phyloP scores from a whole-genome alignment of 2,329 filamentous ascomycete genomes.

The Neopestalotiopsis clavispora region DNA sequence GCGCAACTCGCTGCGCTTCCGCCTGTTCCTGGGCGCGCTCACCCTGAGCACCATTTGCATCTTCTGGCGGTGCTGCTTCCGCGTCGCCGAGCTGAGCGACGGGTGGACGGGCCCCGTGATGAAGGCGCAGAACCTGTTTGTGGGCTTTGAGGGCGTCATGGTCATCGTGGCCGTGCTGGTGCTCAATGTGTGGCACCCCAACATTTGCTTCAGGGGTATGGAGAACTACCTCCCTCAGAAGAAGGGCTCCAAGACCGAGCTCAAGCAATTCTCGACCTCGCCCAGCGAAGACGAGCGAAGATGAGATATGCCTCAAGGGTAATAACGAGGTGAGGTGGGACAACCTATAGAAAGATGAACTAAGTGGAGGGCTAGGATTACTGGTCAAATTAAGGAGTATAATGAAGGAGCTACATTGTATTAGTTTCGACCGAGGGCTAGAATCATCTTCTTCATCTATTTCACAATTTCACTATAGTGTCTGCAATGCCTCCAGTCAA shows the following conservation, averaged over 20 bases:
- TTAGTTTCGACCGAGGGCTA: too few species aligned
- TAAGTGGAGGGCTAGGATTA: not conserved
- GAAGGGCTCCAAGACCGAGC: not conserved
- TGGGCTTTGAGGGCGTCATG: constrained; percentile 62
- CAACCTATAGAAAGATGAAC: not conserved
- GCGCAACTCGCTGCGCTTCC: constrained; percentile 50
- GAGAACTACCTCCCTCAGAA: not conserved
- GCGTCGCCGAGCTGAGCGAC: constrained; percentile 67
- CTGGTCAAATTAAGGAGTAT: too few species aligned
- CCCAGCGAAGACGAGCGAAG: not conserved
- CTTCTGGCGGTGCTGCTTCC: constrained; percentile 68
- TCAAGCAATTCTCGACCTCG: not conserved
- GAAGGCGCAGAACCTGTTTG: constrained; percentile 57
- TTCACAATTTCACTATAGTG: too few species aligned
- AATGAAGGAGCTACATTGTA: too few species aligned
- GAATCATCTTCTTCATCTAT: too few species aligned
- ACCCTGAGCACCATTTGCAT: constrained; percentile 64
- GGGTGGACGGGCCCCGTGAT: constrained; percentile 68
- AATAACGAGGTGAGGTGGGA: not conserved
- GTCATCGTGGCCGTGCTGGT: constrained; percentile 50
- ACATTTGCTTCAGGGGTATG: constrained; percentile 31
- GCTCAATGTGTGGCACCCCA: constrained; percentile 52
- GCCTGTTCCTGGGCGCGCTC: constrained; percentile 59
- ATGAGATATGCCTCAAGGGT: not conserved
- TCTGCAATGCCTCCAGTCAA: too few species aligned